Base-by-base conservation (phyloP, 352 stramenopile species). In the Globisporangium carolinianum region DNA sequence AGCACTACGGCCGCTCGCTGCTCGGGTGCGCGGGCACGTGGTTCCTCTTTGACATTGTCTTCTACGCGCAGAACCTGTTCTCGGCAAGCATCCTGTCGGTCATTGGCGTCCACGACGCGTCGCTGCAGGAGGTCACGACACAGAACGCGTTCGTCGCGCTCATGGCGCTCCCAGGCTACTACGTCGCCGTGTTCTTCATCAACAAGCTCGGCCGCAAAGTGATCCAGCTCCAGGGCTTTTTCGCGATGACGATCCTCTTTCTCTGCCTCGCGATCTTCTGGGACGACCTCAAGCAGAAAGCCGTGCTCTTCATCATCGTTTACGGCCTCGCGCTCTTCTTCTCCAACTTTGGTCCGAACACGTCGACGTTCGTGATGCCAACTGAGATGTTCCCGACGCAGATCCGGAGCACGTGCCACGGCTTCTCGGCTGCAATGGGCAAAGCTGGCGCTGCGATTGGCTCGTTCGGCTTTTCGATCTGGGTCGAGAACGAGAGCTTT, bases 31-130 rank as follows among this genome's bases (percentile, higher is more conserved):
- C 85, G 0, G 81, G 77, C 57, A 79, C 78, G 51, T 95, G 86
- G 83, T 92, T 95, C 63, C 74, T 94, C 10, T 91, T 93, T 60
- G 86, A 94, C 59, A 86, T 95, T 54, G 76, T 90, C 2, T 93
- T 86, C 54, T 90, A 87, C 61, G 76, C 81, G 3, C 78, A 89
- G 60, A 88, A 87, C 51, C 63, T 94, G 12, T 94, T 92, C 61
- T 88, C 79, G 10, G 79, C 79, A 12, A 85, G 69, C 39, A 87
- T 91, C 39, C 45, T 89, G 39, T 71, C 67, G 0, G 75, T 89
- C 14, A 65, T 89, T 9, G 79, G 79, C 15, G 67, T 86, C n/a
- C 17, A 68, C 0, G 60, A 87, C 50, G 48, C 70, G 3, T 81
- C 75, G 6, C 63, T 91, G 50, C 69, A 83, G 45, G 41, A 70